Evolutionary conservation across 208 protist species (phyloP).

Genomic region (Porcisia deanei): DNA sequence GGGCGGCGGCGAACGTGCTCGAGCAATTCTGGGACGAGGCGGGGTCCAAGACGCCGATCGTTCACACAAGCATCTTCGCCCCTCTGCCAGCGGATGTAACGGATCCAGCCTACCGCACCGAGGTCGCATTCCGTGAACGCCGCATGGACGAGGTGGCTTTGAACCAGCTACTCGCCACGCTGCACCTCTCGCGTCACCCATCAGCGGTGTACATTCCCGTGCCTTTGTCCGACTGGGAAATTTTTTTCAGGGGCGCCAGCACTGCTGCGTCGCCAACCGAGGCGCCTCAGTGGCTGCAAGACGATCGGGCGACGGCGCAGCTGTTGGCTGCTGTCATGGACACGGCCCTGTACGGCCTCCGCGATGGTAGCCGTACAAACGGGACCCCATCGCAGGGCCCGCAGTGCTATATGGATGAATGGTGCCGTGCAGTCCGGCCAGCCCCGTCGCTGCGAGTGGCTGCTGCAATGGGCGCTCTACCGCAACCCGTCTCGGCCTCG

Average conservation of each 20-base stretch:
- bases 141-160: slow-evolving; percentile 58
- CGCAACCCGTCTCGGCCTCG: slow-evolving; percentile 33
- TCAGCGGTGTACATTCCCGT: slow-evolving; percentile 73
- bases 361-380: slow-evolving; percentile 40
- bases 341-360: slow-evolving; percentile 70
- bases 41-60: slow-evolving; percentile 56
- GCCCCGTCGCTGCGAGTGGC: slow-evolving; percentile 58
- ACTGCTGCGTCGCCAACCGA: background rate
- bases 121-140: slow-evolving; percentile 56
- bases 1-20: slow-evolving; percentile 67
- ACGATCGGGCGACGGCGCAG: slow-evolving; percentile 80
- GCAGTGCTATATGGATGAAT: slow-evolving; percentile 74
- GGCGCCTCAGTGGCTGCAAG: slow-evolving; percentile 51
- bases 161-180: slow-evolving; percentile 72
- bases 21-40: slow-evolving; percentile 70
- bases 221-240: slow-evolving; percentile 52
- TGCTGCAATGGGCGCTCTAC: slow-evolving; percentile 58
- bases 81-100: slow-evolving; percentile 42
- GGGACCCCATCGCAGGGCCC: slow-evolving; percentile 31
- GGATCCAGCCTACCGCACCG: slow-evolving; percentile 17
- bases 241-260: slow-evolving; percentile 40
- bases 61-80: slow-evolving; percentile 49
- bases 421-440: slow-evolving; percentile 64
- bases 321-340: slow-evolving; percentile 67
- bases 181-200: slow-evolving; percentile 47